Conservation (phyloP, 2,329 filamentous ascomycete genomes). For the Epichloe bromicola region DNA sequence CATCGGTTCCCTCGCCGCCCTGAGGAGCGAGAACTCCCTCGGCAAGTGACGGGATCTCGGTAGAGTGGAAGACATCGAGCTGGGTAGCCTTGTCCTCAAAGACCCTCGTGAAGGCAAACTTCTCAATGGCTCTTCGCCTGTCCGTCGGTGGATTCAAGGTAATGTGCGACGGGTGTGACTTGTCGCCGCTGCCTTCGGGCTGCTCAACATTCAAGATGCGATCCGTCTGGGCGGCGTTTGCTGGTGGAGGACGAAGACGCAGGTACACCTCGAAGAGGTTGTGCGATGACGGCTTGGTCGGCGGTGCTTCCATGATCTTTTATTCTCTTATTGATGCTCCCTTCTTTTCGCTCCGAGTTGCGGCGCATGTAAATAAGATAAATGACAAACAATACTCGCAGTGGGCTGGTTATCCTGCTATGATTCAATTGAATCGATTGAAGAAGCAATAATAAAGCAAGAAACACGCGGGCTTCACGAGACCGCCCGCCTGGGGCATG, state of each 20-base stretch:
- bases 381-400: too few species aligned
- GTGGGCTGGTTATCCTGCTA: too few species aligned
- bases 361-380: neutral
- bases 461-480: too few species aligned
- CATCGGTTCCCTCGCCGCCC: slow-evolving; percentile 72
- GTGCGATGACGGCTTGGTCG: slow-evolving; percentile 16
- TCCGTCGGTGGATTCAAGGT: slow-evolving; percentile 73
- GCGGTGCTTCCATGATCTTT: slow-evolving; percentile 24
- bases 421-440: too few species aligned
- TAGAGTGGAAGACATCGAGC: slow-evolving; percentile 73
- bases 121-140: slow-evolving; percentile 77
- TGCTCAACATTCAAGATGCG: slow-evolving; percentile 71
- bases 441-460: too few species aligned
- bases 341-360: neutral
- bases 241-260: slow-evolving; percentile 58
- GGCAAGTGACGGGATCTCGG: slow-evolving; percentile 60
- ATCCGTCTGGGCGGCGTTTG: slow-evolving; percentile 33
- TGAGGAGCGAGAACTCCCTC: slow-evolving; percentile 66
- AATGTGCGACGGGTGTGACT: slow-evolving; percentile 48
- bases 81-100: slow-evolving; percentile 81
- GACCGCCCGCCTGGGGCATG: too few species aligned
- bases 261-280: slow-evolving; percentile 86
- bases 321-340: neutral
- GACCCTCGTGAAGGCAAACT: slow-evolving; percentile 86
- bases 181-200: slow-evolving; percentile 23